Evolutionary conservation across 345 rosid genomes (phyloP).

Genomic region (Durio zibethinus): DNA sequence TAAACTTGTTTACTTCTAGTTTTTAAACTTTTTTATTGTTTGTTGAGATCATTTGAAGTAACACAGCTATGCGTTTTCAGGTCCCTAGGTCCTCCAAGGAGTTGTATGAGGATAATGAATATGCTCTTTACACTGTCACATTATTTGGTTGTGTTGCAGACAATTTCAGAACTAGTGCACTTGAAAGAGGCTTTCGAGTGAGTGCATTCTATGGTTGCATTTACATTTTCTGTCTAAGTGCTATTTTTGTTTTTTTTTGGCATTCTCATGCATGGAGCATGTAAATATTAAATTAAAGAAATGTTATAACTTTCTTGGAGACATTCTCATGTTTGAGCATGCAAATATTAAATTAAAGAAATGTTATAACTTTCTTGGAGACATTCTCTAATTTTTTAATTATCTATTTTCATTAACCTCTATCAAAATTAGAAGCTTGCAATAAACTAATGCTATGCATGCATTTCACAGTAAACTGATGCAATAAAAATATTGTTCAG

Average conservation of each 20-base stretch:
- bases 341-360: background rate
- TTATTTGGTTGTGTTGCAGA: conserved; percentile 85
- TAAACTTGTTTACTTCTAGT: background rate
- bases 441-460: background rate
- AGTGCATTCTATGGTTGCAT: conserved; percentile 26
- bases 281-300: background rate
- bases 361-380: background rate
- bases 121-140: conserved; percentile 85
- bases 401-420: background rate
- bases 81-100: conserved; percentile 90
- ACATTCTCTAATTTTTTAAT: background rate
- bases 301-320: background rate
- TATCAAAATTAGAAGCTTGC: background rate
- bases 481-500: conserved; percentile 57
- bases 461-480: conserved; percentile 26
- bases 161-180: conserved; percentile 71
- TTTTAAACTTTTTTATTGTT: background rate
- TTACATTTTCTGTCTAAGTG: background rate
- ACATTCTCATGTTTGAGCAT: background rate
- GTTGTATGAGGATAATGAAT: conserved; percentile 90
- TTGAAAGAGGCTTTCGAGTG: conserved; percentile 89
- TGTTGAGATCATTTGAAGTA: background rate
- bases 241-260: background rate
- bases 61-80: conserved; percentile 33
- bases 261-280: background rate